Conservation (phyloP, 1,284 basidiomycete genomes). For the Cutaneotrichosporon mucoides region DNA sequence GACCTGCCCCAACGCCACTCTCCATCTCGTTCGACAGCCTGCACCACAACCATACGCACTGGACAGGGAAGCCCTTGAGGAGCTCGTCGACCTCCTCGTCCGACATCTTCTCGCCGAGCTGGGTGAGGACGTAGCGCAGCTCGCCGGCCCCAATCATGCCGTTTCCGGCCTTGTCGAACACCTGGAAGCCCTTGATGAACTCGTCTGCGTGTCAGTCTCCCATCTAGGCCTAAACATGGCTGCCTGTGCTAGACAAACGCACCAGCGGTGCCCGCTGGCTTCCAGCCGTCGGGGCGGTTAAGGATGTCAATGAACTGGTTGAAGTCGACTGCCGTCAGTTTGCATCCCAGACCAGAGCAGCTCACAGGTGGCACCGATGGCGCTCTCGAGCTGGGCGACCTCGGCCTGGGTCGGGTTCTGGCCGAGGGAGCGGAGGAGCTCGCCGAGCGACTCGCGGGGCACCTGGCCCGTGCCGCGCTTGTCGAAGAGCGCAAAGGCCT, state of each 20-base stretch:
- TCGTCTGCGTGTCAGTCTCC: slow-evolving; percentile 64
- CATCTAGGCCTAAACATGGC: background rate
- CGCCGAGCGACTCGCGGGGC: slow-evolving; percentile 83
- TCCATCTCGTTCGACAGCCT: too few species aligned
- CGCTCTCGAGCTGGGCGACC: slow-evolving; percentile 72
- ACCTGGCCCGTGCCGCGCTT: slow-evolving; percentile 91
- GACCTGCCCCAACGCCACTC: too few species aligned
- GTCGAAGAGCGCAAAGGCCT: slow-evolving; percentile 97
- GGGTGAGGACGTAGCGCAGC: slow-evolving; percentile 90
- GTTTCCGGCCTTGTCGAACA: slow-evolving; percentile 97
- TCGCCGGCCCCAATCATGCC: slow-evolving; percentile 91
- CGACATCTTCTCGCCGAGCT: slow-evolving; percentile 94
- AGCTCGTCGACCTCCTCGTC: slow-evolving; percentile 98
- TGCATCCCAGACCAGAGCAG: too few species aligned
- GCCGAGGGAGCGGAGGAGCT: slow-evolving; percentile 87
- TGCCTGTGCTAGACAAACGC: slow-evolving; percentile 28
- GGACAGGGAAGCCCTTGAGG: slow-evolving; percentile 66
- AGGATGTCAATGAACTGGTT: slow-evolving; percentile 85
- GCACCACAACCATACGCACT: slow-evolving; percentile 28
- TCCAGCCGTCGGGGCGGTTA: slow-evolving; percentile 94
- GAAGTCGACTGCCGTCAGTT: slow-evolving; percentile 65
- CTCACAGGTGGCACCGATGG: slow-evolving; percentile 52
- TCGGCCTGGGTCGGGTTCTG: slow-evolving; percentile 99
- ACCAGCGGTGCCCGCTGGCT: slow-evolving; percentile 90
- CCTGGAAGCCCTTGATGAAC: slow-evolving; percentile 98